Base-by-base conservation (phyloP, 805 yeast species). In the Saturnispora halmiae region DNA sequence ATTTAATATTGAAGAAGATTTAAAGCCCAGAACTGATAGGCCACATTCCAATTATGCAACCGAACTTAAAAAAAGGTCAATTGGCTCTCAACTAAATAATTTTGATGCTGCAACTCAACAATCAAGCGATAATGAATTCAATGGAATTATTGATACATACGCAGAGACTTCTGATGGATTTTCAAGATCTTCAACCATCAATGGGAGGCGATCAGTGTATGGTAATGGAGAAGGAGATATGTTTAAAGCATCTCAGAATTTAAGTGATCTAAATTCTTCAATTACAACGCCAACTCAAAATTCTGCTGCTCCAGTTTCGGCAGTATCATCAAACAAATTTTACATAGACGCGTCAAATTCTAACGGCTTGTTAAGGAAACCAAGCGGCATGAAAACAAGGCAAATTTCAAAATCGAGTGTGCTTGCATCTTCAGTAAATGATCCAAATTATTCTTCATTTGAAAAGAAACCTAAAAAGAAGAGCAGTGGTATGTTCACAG, bases 401-500 rank as follows among this genome's bases (percentile, higher is more conserved):
- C 44, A 34, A 19, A 29, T 47, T 24, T 38, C 44, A 15, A 50
- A 43, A 35, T 22, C 26, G 10, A 22, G 26, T 22, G 42, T 38
- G 6, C 43, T 49, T 11, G 42, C 50, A 6, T 45, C 48, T 14
- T 36, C 47, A 4, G 33, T n/a, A n/a, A n/a, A n/a, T n/a, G n/a
- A 21, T 45, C 21, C 7, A n/a, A 21, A 16, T 25, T 19, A 6
- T 15, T 14, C 19, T 22, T 13, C 16, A 7, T 15, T 13, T 35
- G 32, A 46, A 5, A 32, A 26, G 31, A 41, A 55, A 19, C 56
- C 69, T 40, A 68, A 66, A 47, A 70, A 69, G 47, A 71, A 75
- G 2, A 71, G 66, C 45, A 67, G 74, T 42, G 71, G 29, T 5
- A 27, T 78, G 42, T 72, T 73, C 44, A 82, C 78, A 5, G 80